Percentiles rank a stretch among this genome's conserved stretches.
phyloP scores from a whole-genome alignment of 2,329 filamentous ascomycete species.

The Aspergillus transmontanensis region DNA sequence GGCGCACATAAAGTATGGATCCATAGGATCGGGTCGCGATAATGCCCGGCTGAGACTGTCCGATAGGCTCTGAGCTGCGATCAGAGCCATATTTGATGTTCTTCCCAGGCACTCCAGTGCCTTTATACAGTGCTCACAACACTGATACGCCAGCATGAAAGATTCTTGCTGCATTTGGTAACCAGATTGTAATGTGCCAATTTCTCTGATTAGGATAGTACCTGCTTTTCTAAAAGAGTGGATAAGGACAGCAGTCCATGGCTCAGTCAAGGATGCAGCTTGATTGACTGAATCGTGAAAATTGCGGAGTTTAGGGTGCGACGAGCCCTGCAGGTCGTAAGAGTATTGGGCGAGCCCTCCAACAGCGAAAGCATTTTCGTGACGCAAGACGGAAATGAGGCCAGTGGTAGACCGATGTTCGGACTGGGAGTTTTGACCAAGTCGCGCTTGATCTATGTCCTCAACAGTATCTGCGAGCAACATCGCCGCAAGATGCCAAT shows the following conservation, averaged over 20 bases:
- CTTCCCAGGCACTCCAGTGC: neutral
- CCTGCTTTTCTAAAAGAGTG: neutral
- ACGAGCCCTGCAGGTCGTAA: neutral
- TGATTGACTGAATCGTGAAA: neutral
- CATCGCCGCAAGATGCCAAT: slow-evolving; percentile 61
- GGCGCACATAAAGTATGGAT: neutral
- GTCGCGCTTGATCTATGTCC: slow-evolving; percentile 47
- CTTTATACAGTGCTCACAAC: neutral
- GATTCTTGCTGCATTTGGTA: neutral
- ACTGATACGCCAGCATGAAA: neutral
- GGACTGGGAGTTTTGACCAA: neutral
- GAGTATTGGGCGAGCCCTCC: neutral
- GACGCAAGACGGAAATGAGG: neutral
- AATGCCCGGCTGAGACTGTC: neutral
- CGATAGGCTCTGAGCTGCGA: neutral
- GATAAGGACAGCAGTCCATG: neutral
- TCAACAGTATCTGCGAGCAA: slow-evolving; percentile 59
- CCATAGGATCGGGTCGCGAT: neutral
- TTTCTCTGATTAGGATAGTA: neutral
- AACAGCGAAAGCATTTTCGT: neutral
- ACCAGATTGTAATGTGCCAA: neutral
- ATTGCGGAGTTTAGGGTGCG: neutral
- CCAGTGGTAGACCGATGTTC: neutral
- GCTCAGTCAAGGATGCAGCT: neutral
- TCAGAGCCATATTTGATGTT: neutral